Conservation (phyloP, 2,329 filamentous ascomycete genomes). For the Chrysoporthe cubensis region DNA sequence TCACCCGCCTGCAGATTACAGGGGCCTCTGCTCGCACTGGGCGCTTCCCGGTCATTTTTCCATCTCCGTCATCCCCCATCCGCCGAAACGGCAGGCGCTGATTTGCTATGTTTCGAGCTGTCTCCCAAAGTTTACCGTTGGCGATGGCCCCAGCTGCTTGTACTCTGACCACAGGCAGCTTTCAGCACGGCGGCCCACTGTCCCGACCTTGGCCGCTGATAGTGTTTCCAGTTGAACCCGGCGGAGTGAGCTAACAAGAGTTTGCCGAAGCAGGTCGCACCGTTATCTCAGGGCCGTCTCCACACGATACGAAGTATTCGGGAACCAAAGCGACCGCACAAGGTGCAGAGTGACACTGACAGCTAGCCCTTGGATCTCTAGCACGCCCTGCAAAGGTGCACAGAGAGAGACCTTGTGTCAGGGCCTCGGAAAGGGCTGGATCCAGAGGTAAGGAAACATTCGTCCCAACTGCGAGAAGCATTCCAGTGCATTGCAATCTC, state of each 20-base stretch:
- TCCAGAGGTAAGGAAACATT: conserved; percentile 29
- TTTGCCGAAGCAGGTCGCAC: conserved; percentile 13
- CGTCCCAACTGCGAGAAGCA: conserved; percentile 26
- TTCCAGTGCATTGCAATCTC: conserved; percentile 27
- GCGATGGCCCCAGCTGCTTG: conserved; percentile 7
- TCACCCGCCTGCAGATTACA: conserved; percentile 26
- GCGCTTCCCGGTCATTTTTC: conserved; percentile 33
- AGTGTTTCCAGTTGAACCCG: background rate
- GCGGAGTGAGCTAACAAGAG: conserved; percentile 4
- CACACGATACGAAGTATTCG: conserved; percentile 20
- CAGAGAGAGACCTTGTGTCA: conserved; percentile 20
- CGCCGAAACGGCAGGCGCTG: conserved; percentile 10
- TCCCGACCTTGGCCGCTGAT: conserved; percentile 10
- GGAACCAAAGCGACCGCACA: conserved; percentile 21
- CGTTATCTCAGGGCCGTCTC: conserved; percentile 5
- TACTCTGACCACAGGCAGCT: conserved; percentile 20
- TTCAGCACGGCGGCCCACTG: conserved; percentile 17
- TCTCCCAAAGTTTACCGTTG: conserved; percentile 24
- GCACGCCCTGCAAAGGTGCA: conserved; percentile 22
- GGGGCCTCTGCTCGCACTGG: conserved; percentile 32
- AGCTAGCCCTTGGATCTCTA: conserved; percentile 18
- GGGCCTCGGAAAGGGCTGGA: conserved; percentile 16
- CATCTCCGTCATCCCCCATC: conserved; percentile 27
- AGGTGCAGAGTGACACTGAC: conserved; percentile 23
- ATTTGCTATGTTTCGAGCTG: conserved; percentile 25